These are phyloP conservation scores for Paramecium bursaria DNA, from an alignment of 73 alveolate species.

Conservation along the genomic window DNA sequence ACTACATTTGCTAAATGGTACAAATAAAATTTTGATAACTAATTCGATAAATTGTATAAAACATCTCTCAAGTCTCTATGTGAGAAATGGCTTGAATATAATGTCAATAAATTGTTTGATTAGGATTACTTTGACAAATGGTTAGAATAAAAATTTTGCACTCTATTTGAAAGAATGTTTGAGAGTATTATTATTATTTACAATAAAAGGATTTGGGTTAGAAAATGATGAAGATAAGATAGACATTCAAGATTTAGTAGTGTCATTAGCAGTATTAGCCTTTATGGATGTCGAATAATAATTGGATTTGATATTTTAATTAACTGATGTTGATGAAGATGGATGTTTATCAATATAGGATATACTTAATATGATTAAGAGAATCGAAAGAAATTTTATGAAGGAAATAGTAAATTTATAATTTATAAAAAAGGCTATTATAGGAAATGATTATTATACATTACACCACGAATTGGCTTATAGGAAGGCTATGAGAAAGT, in stretches of 20 bases:
- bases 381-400: conserved; percentile 70
- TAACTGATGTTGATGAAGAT: conserved; percentile 74
- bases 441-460: conserved; percentile 50
- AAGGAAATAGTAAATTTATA: too few relatives aligned
- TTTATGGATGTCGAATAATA: conserved; percentile 58
- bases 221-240: conserved; percentile 66
- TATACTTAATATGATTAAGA: conserved; percentile 63
- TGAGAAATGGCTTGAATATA: conserved; percentile 59
- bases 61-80: neutral
- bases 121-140: conserved; percentile 53
- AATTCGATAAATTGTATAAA: neutral
- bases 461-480: conserved; percentile 60
- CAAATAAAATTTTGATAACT: conserved; percentile 7
- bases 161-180: conserved; percentile 37
- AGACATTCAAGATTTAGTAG: conserved; percentile 63
- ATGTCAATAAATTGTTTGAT: conserved; percentile 45
- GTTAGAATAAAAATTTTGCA: conserved; percentile 22
- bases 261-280: conserved; percentile 65
- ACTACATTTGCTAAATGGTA: conserved; percentile 30
- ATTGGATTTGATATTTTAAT: conserved; percentile 53
- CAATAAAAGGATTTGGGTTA: neutral
- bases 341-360: conserved; percentile 70
- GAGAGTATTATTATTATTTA: neutral
- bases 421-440: too few relatives aligned
- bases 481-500: conserved; percentile 63